A percentile compares a stretch with the other conserved stretches of the same genome.
phyloP scores from a whole-genome alignment of 306 rosid genomes.

The Prosopis cineraria region DNA sequence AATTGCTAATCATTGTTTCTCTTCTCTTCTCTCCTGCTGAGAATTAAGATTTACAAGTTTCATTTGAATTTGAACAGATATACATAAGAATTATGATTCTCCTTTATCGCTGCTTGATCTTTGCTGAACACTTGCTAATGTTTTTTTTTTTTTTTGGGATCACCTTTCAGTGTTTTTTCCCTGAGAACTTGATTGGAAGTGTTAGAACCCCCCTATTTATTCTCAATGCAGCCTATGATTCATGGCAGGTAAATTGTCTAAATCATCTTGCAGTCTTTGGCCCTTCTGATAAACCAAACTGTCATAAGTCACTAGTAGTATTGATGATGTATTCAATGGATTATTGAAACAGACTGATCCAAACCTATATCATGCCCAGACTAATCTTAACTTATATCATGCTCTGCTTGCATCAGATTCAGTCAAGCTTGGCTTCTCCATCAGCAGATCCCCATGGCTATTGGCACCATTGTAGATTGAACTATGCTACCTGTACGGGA shows the following conservation, averaged over 20 bases:
- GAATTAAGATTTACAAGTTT: conserved; percentile 2
- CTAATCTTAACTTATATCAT: conserved; percentile 1
- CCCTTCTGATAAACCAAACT: neutral
- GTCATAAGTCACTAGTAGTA: neutral
- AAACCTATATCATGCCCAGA: conserved; percentile 10
- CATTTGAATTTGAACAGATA: conserved; percentile 20
- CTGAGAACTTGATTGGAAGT: conserved; percentile 73
- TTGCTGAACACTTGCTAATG: conserved; percentile 33
- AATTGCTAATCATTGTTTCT: conserved; percentile 26
- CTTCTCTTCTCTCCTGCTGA: neutral
- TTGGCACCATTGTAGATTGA: conserved; percentile 86
- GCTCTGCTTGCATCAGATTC: conserved; percentile 60
- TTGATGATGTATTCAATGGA: neutral
- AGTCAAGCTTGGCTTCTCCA: conserved; percentile 87
- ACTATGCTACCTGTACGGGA: conserved; percentile 68
- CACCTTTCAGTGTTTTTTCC: conserved; percentile 86
- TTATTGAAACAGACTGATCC: conserved; percentile 7
- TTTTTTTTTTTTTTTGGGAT: neutral
- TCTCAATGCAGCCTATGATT: conserved; percentile 93
- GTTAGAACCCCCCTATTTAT: conserved; percentile 82
- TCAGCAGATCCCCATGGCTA: conserved; percentile 87
- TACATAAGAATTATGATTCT: conserved; percentile 6
- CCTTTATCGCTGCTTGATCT: conserved; percentile 2
- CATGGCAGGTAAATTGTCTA: conserved; percentile 81
- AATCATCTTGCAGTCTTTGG: conserved; percentile 5